Evolutionary conservation across 192 early-diverging fungal species (phyloP).

Genomic region (Coemansia sp.): DNA sequence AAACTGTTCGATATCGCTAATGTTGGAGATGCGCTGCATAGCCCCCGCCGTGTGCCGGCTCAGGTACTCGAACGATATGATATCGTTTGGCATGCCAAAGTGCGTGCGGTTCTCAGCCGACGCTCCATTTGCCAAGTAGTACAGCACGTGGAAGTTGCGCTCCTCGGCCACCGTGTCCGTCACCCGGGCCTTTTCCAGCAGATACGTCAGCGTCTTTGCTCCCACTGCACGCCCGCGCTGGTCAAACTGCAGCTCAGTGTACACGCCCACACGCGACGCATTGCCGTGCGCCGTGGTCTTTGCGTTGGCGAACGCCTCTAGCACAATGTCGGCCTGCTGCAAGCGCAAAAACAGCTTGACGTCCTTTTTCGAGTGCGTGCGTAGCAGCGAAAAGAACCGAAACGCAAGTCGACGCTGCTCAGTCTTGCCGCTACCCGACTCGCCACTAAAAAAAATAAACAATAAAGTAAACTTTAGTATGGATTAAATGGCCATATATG

Average conservation of each 20-base stretch:
- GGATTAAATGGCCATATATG: neutral
- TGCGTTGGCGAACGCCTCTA: slow-evolving; percentile 87
- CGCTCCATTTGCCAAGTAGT: slow-evolving; percentile 88
- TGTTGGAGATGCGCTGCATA: slow-evolving; percentile 58
- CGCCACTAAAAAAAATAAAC: slow-evolving; percentile 62
- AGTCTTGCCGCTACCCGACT: slow-evolving; percentile 85
- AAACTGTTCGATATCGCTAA: slow-evolving; percentile 64
- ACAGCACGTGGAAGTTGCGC: slow-evolving; percentile 92
- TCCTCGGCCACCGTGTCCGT: slow-evolving; percentile 64
- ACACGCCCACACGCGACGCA: slow-evolving; percentile 83
- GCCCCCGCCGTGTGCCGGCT: slow-evolving; percentile 57
- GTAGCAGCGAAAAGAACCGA: slow-evolving; percentile 67
- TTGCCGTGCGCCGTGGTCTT: slow-evolving; percentile 73
- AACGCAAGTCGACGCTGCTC: slow-evolving; percentile 65
- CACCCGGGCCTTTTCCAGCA: slow-evolving; percentile 87
- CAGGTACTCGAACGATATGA: slow-evolving; percentile 52
- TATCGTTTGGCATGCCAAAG: slow-evolving; percentile 52
- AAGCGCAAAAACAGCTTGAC: slow-evolving; percentile 67
- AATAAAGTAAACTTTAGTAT: neutral
- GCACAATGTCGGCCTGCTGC: slow-evolving; percentile 66
- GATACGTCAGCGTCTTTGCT: slow-evolving; percentile 78
- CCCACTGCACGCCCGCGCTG: slow-evolving; percentile 84
- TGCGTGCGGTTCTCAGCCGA: slow-evolving; percentile 68
- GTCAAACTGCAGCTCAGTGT: slow-evolving; percentile 88
- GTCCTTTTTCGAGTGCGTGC: slow-evolving; percentile 71